Conservation (phyloP, 306 rosid genomes). For the Begonia masoniana region DNA sequence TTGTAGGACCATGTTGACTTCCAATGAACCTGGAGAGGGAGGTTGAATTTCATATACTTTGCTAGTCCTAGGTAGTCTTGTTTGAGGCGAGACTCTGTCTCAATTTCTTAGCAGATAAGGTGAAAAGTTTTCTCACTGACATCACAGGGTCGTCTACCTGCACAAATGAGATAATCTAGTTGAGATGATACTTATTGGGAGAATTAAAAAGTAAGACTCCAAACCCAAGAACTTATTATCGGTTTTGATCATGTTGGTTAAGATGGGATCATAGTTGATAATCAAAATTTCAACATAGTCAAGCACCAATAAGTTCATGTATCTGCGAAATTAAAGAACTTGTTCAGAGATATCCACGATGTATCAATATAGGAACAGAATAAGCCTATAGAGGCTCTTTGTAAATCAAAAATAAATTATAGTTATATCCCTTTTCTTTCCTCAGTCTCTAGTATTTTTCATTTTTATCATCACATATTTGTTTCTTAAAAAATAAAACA, state of each 20-base stretch:
- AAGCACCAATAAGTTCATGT: not conserved
- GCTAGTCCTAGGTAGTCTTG: conserved; percentile 5
- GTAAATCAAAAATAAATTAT: no score
- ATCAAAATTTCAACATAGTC: not conserved
- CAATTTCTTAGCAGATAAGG: conserved; percentile 44
- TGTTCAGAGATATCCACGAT: no score
- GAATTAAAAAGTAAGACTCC: not conserved
- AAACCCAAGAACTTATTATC: not conserved
- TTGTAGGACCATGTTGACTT: not conserved
- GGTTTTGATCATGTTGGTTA: no score
- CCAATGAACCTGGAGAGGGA: not conserved
- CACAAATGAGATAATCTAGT: conserved; percentile 8
- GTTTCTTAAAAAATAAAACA: no score
- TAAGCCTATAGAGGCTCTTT: no score
- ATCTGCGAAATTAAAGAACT: no score
- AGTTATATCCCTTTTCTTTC: not conserved
- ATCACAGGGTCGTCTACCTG: conserved; percentile 87
- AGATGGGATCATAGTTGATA: not conserved
- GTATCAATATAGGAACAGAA: not conserved
- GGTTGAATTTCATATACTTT: not conserved
- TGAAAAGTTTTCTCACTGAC: conserved; percentile 66
- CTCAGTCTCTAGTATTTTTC: no score
- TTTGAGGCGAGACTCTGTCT: conserved; percentile 24
- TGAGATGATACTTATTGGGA: not conserved
- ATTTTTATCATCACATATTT: no score